Base-by-base conservation (phyloP, 495 filamentous ascomycete genomes). In the Trichoderma erinaceum region DNA sequence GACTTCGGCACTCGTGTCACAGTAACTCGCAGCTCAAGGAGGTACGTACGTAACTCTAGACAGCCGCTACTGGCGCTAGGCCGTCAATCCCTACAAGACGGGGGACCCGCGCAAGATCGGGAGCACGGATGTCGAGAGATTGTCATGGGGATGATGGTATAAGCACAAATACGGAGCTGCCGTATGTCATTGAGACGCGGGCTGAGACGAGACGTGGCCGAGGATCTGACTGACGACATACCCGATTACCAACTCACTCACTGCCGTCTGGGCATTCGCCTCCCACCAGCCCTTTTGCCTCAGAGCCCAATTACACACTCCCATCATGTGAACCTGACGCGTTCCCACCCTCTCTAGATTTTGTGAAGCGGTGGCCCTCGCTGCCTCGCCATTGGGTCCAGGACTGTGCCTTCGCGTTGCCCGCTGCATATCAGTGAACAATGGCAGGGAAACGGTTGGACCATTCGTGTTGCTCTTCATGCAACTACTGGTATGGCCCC, bases 91-190 rank as follows among this genome's bases (percentile, higher is more conserved):
- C 25, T 13, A 61, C 56, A 32, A 32, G 8, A 61, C n/a, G 56
- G 56, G 56, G 56, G 56, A 32, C 56, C 56, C 56, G 56, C 56
- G 25, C 56, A 61, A 61, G 56, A 61, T 61, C 56, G 56, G 56
- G 56, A 61, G 56, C 56, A 32, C 56, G 56, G 56, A 32, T 61
- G 56, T 32, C 25, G 56, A 61, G 56, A 61, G 56, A 61, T 32
- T 27, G 56, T 32, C 25, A 12, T 61, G 56, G 56, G 29, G 10
- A 61, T 61, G 10, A 61, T 61, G 56, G 16, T 25, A 61, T 61
- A 21, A 13, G 23, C 11, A 11, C 13, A 32, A 61, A 25, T 3
- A 38, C 35, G 35, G 35, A 38, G 35, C 35, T 7, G 56, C 16
- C 11, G 56, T 29, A 25, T 21, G 56, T 61, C 56, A 61, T 61